Evolutionary conservation across 805 yeast species (phyloP).

Genomic region (Candida railenensis): DNA sequence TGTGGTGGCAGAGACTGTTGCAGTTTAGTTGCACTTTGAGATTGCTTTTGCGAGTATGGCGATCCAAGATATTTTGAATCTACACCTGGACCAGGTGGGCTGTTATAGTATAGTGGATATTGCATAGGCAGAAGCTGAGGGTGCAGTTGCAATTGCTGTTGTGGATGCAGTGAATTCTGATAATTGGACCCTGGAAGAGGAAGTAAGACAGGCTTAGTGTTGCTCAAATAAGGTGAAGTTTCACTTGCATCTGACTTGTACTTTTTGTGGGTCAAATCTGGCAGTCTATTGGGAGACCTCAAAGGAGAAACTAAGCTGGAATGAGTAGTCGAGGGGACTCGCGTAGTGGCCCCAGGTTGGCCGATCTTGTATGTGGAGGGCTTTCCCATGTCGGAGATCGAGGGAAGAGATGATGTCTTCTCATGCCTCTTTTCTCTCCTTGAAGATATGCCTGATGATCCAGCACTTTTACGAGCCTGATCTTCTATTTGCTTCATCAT

Average conservation of each 20-base stretch:
- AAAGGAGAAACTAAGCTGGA: slow-evolving; percentile 25
- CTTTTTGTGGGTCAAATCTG: slow-evolving; percentile 20
- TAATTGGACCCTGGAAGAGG: slow-evolving; percentile 3
- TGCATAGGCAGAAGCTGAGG: not conserved
- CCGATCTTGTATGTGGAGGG: not conserved
- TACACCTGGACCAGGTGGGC: not conserved
- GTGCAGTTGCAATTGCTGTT: not conserved
- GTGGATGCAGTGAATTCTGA: not conserved
- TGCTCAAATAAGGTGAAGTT: slow-evolving; percentile 2
- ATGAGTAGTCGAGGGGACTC: slow-evolving; percentile 12
- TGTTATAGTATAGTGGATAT: slow-evolving; percentile 2
- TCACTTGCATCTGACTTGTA: slow-evolving; percentile 25
- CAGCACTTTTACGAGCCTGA: slow-evolving; percentile 1
- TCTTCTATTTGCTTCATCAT: slow-evolving; percentile 8
- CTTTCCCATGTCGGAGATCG: slow-evolving; percentile 23
- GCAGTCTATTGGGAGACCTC: slow-evolving; percentile 32
- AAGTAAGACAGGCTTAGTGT: slow-evolving; percentile 5
- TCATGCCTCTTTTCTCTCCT: not conserved
- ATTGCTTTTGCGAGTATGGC: slow-evolving; percentile 3
- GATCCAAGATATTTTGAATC: slow-evolving; percentile 6
- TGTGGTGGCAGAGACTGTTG: slow-evolving; percentile 3
- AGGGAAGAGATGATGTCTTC: slow-evolving; percentile 13
- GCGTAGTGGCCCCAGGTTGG: not conserved
- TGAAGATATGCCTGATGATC: not conserved
- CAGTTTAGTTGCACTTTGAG: not conserved